Percentiles rank a stretch among this genome's conserved stretches.
phyloP scores from a whole-genome alignment of 2,329 filamentous ascomycete genomes.

The Apiospora hydei region DNA sequence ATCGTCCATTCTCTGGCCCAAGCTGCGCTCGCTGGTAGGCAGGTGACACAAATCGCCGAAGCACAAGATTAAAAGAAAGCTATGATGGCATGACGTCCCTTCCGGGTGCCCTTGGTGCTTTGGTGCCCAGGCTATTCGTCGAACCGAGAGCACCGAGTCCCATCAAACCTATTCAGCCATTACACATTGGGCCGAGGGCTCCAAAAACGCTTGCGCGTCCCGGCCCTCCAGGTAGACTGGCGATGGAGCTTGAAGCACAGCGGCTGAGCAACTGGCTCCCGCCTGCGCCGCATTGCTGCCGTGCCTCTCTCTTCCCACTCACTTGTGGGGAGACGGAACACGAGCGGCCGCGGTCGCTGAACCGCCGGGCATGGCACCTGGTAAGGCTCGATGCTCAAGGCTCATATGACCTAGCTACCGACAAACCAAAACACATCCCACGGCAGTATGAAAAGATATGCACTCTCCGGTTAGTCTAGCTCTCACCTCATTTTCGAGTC shows the following conservation, averaged over 20 bases:
- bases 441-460: background rate
- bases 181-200: background rate
- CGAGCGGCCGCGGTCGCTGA: background rate
- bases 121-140: background rate
- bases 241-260: background rate
- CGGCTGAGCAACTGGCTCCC: background rate
- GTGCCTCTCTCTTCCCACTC: background rate
- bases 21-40: slow-evolving; percentile 3
- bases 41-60: slow-evolving; percentile 20
- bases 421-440: slow-evolving; percentile 11
- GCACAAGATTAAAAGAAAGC: slow-evolving; percentile 13
- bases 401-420: background rate
- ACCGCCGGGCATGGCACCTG: slow-evolving; percentile 1
- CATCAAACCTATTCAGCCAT: background rate
- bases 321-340: slow-evolving; percentile 5
- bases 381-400: background rate
- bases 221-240: background rate
- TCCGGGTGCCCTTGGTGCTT: background rate
- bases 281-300: background rate
- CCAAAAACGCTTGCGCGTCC: slow-evolving; percentile 13
- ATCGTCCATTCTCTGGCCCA: slow-evolving; percentile 7
- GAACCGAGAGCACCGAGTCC: slow-evolving; percentile 13
- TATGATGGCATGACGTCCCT: slow-evolving; percentile 19
- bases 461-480: background rate
- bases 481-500: background rate